These are phyloP conservation scores for Eimeria tenella DNA, from an alignment of 169 alveolate species.

Conservation along the genomic window DNA sequence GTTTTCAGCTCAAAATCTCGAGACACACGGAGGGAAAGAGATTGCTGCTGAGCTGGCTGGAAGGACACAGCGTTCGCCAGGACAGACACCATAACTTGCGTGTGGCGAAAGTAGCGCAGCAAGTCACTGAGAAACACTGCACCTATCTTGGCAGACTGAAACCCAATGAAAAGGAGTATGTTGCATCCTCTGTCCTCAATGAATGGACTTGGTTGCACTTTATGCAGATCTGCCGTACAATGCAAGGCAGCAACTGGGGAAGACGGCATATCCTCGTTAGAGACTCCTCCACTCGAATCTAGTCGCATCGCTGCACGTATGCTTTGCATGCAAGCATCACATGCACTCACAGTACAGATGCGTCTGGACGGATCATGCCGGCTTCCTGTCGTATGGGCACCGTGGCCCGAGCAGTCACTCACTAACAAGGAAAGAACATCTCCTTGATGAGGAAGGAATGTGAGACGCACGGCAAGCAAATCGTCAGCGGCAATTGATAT, in stretches of 20 bases:
- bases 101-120: constrained; percentile 73
- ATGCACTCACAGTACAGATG: constrained; percentile 24
- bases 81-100: constrained; percentile 70
- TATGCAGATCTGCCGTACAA: constrained; percentile 1
- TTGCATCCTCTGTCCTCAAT: constrained; percentile 25
- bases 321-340: constrained; percentile 43
- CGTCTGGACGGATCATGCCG: constrained; percentile 52
- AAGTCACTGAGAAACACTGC: constrained; percentile 55
- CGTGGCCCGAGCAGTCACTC: background rate
- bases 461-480: constrained; percentile 67
- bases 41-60: constrained; percentile 70
- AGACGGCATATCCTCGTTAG: constrained; percentile 10
- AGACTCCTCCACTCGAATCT: background rate
- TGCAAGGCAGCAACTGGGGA: constrained; percentile 14
- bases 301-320: constrained; percentile 63
- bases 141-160: constrained; percentile 79
- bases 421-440: constrained; percentile 75
- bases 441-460: constrained; percentile 78
- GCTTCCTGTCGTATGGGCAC: constrained; percentile 14
- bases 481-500: constrained; percentile 67
- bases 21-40: constrained; percentile 62
- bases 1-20: constrained; percentile 70
- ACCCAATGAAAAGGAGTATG: constrained; percentile 63
- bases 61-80: constrained; percentile 61
- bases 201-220: constrained; percentile 40